Conservation (phyloP, 345 rosid species). For the Kandelia obovata region DNA sequence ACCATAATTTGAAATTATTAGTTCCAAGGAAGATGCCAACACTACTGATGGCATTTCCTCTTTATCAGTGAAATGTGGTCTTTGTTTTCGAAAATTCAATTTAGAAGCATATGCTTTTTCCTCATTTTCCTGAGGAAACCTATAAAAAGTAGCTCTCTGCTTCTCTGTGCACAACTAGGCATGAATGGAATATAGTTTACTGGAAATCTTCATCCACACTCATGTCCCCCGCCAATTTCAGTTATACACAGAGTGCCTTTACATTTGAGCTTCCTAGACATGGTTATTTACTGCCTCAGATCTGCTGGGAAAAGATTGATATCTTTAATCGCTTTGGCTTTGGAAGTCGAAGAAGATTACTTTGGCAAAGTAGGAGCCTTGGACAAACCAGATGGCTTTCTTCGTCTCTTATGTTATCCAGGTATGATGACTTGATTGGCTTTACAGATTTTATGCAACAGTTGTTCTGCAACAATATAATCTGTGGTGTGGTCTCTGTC, state of each 20-base stretch:
- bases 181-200: slow-evolving; percentile 7
- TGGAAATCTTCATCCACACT: neutral
- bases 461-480: neutral
- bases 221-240: neutral
- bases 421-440: slow-evolving; percentile 32
- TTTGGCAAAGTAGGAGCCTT: slow-evolving; percentile 61
- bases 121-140: neutral
- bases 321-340: slow-evolving; percentile 66
- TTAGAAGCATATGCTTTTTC: neutral
- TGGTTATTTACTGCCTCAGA: slow-evolving; percentile 33
- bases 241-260: neutral
- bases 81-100: neutral
- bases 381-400: slow-evolving; percentile 36
- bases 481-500: neutral
- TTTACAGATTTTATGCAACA: neutral
- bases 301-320: slow-evolving; percentile 48
- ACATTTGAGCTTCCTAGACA: neutral
- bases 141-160: neutral
- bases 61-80: neutral
- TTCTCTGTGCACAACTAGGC: neutral
- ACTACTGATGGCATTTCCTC: neutral
- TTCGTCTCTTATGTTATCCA: slow-evolving; percentile 71
- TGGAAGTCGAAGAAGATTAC: slow-evolving; percentile 60
- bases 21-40: too few relatives aligned
- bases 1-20: too few relatives aligned